Base-by-base conservation (phyloP, 345 rosid genomes). In the Psidium guajava region DNA sequence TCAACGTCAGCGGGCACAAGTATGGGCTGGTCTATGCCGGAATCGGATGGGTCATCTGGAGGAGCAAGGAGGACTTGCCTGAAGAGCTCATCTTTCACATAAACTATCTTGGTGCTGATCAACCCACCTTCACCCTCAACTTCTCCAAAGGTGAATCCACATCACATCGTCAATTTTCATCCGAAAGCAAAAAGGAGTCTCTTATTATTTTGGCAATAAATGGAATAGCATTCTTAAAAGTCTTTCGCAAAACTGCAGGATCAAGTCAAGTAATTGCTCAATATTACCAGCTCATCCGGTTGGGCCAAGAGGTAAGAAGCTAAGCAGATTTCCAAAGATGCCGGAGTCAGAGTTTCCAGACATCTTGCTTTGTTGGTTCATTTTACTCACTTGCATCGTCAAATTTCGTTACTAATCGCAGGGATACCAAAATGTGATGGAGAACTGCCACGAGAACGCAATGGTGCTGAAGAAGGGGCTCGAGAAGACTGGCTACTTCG, bases 71-170 rank as follows among this genome's bases (percentile, higher is more conserved):
- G 16, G 99, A 96, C 84, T 91, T 95, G 92, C 99, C 99, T 83
- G 98, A 96, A 50, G 99, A 96, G 86, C 97, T 96, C 32, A 94
- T 95, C 89, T 96, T 95, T 92, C 99, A 96, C 87, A 96, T 96
- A 32, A 96, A 95, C 88, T 96, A 96, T 88, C 97, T 96, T 18
- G 99, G 99, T 59, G 81, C 99, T 59, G 99, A 96, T 89, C 99
- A 94, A 87, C 99, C 99, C 80, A 96, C 99, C 25, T 95, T 96
- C 89, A 96, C 99, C 69, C 99, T 96, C 86, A 95, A 96, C 85
- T 96, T 96, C 94, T 96, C 99, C 42, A 95, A 96, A 83, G 99
- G 96, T 93, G 42, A 51, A 6, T 80, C 2, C 15, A 51, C 20
- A 11, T 49, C 40, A 21, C 52, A 44, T 57, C 21, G 20, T 58